Evolutionary conservation across 1,139 yeast species (phyloP).

Genomic region (Candida freyschussii): DNA sequence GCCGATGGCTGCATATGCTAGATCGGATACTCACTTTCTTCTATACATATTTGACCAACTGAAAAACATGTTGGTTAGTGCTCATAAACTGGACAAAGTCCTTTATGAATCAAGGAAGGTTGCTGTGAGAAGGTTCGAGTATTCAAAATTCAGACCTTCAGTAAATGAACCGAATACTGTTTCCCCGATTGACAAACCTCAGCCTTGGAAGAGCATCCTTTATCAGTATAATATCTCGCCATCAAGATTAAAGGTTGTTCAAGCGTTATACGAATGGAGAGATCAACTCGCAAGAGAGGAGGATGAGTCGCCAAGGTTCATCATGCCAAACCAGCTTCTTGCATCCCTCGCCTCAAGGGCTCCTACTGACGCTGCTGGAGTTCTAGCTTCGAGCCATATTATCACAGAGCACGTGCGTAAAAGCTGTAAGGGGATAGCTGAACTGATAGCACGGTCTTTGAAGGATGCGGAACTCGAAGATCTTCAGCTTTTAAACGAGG

Average conservation of each 20-base stretch:
- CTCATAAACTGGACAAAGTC: constrained; percentile 54
- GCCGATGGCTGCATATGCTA: constrained; percentile 81
- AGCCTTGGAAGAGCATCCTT: constrained; percentile 58
- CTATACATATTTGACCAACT: constrained; percentile 75
- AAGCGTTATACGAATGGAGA: constrained; percentile 74
- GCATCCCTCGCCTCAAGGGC: constrained; percentile 53
- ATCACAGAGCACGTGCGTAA: constrained; percentile 55
- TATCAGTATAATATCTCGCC: constrained; percentile 61
- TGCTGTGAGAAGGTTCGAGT: constrained; percentile 79
- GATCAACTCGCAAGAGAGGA: constrained; percentile 65
- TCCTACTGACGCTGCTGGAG: constrained; percentile 57
- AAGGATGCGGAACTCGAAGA: constrained; percentile 21
- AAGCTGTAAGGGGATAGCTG: constrained; percentile 53
- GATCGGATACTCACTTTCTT: constrained; percentile 92
- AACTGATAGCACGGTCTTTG: constrained; percentile 36
- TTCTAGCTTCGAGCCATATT: constrained; percentile 46
- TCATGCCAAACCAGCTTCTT: constrained; percentile 79
- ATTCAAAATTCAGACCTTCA: constrained; percentile 54
- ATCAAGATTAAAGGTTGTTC: constrained; percentile 52
- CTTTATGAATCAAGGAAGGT: constrained; percentile 74
- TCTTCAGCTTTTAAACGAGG: constrained; percentile 15
- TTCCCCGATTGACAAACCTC: constrained; percentile 44
- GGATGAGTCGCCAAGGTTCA: constrained; percentile 81
- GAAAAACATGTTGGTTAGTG: constrained; percentile 55
- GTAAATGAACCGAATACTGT: constrained; percentile 32